Evolutionary conservation across 495 filamentous ascomycete species (phyloP).

Genomic region (Baudoinia panamericana): DNA sequence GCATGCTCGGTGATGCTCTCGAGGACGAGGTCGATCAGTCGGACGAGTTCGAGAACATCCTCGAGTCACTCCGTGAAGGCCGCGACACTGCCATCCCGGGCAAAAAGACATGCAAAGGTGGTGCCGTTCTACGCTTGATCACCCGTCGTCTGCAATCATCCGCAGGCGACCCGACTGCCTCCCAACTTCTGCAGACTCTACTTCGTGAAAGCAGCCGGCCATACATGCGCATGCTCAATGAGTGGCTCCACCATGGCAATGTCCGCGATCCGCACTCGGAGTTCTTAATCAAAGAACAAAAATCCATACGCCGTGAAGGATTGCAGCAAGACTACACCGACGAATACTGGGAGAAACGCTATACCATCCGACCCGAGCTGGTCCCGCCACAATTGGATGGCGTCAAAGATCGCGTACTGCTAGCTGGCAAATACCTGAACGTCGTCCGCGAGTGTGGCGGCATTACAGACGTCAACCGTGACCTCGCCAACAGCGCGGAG

Average conservation of each 20-base stretch:
- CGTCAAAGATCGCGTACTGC: slow-evolving; percentile 83
- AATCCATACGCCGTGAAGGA: slow-evolving; percentile 80
- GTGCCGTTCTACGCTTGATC: slow-evolving; percentile 71
- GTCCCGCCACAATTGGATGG: slow-evolving; percentile 85
- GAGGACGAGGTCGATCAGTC: slow-evolving; percentile 70
- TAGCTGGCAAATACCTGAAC: slow-evolving; percentile 95
- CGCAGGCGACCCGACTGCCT: slow-evolving; percentile 84
- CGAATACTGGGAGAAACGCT: slow-evolving; percentile 97
- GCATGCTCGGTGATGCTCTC: slow-evolving; percentile 66
- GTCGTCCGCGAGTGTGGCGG: slow-evolving; percentile 95
- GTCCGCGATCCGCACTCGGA: slow-evolving; percentile 91
- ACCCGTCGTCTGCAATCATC: slow-evolving; percentile 73
- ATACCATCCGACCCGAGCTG: slow-evolving; percentile 81
- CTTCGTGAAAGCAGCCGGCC: slow-evolving; percentile 80
- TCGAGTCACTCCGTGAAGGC: slow-evolving; percentile 67
- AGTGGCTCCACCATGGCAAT: slow-evolving; percentile 92
- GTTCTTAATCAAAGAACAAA: slow-evolving; percentile 90
- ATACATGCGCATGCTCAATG: slow-evolving; percentile 97
- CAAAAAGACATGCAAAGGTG: slow-evolving; percentile 90
- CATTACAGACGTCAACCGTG: slow-evolving; percentile 34
- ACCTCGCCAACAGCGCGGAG: slow-evolving; percentile 65
- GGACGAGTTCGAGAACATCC: slow-evolving; percentile 75
- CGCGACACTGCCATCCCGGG: slow-evolving; percentile 63
- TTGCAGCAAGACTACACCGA: slow-evolving; percentile 95
- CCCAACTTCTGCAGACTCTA: slow-evolving; percentile 61